Base-by-base conservation (phyloP, 1,284 basidiomycete genomes). In the Trametes pubescens region DNA sequence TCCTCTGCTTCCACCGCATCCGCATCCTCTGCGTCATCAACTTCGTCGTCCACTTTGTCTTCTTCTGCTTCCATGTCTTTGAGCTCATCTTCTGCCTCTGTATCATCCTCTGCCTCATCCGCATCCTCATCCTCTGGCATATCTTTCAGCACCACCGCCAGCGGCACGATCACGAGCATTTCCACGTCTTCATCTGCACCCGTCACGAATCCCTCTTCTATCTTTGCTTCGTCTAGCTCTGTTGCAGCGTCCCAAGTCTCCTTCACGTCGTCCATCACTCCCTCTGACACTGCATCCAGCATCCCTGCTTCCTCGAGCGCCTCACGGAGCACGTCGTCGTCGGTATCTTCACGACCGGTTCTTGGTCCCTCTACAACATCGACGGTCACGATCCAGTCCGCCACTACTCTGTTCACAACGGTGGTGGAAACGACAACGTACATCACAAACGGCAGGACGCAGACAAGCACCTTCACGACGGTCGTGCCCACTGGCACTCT, bases 21-120 rank as follows among this genome's bases (percentile, higher is more conserved):
- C 47, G 13, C 46, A 18, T 51, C 57, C 47, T 26, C 57, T 4
- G 7, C 57, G 26, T 73, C 78, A n/a, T 80, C 79, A 22, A n/a
- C 60, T 34, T 24, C 38, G 22, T 51, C 46, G 4, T 55, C 52
- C 26, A 66, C 56, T 29, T 38, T 44, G 2, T 53, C 61, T 1
- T 24, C 55, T 11, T 21, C 54, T 18, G 37, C 35, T 7, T 67
- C 71, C 7, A 72, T 72, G 51, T 22, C 54, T 60, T 38, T 44
- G 61, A 38, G 75, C 78, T 22, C 80, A 37, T 49, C 46, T 13
- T 46, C 18, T 26, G 40, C 35, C 21, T 56, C 53, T 1, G 48
- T 57, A 21, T 34, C 40, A 18, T 43, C 46, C 7, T 52, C 57
- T 1, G 53, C 62, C 44, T 75, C 72, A 10, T 71, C 77, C 14